A percentile compares a stretch with the other conserved stretches of the same genome.
phyloP scores from a whole-genome alignment of 176 grass and related monocot species.

The Oryza australiensis region DNA sequence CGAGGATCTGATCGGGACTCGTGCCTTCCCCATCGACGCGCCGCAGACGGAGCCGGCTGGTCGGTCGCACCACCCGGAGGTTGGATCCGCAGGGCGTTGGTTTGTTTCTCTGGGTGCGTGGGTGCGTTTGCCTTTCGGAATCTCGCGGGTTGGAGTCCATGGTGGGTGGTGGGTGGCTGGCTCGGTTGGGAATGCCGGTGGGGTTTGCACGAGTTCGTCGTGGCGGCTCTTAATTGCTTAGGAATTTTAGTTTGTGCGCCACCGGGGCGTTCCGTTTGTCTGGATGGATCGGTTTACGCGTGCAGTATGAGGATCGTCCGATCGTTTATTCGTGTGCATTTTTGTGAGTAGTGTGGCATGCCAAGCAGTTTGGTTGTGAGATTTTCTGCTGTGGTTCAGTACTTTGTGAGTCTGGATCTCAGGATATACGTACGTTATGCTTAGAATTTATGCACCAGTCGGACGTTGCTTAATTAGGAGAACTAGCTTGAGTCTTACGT shows the following conservation, averaged over 20 bases:
- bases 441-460: neutral
- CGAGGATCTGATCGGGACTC: neutral
- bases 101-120: neutral
- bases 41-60: neutral
- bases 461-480: neutral
- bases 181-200: neutral
- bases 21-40: neutral
- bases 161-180: neutral
- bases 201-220: neutral
- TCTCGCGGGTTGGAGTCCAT: neutral
- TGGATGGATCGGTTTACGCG: neutral
- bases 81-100: neutral
- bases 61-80: neutral
- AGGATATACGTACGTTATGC: neutral
- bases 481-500: neutral
- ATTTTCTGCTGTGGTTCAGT: neutral
- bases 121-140: neutral
- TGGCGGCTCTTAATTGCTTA: neutral
- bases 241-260: neutral
- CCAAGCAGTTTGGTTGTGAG: neutral
- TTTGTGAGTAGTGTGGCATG: neutral
- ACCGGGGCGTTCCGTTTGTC: neutral
- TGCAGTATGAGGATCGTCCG: neutral
- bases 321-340: neutral
- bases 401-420: neutral